A percentile compares a stretch with the other conserved stretches of the same genome.
Conservation (phyloP, 768 basidiomycete species). For the Naganishia onofrii region DNA sequence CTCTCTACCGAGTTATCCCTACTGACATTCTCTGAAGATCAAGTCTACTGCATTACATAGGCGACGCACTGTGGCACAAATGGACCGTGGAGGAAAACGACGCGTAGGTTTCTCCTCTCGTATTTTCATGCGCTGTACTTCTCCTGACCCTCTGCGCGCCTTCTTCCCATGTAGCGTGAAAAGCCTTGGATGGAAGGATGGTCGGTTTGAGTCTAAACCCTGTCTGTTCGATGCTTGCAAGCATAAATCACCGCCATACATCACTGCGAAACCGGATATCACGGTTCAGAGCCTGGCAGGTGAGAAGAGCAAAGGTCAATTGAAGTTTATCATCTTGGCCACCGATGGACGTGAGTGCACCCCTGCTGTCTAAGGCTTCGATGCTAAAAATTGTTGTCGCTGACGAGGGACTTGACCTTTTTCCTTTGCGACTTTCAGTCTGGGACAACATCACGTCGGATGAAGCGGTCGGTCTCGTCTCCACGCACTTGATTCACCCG, state of each 20-base stretch:
- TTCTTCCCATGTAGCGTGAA: neutral
- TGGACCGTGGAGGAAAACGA: slow-evolving; percentile 35
- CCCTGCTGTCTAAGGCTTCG: too few relatives aligned
- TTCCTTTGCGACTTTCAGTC: too few relatives aligned
- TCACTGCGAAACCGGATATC: slow-evolving; percentile 48
- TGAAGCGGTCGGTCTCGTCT: slow-evolving; percentile 46
- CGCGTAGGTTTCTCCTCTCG: neutral
- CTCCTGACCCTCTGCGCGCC: too few relatives aligned
- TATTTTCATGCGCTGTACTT: too few relatives aligned
- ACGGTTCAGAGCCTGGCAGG: slow-evolving; percentile 39
- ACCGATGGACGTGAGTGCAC: slow-evolving; percentile 51
- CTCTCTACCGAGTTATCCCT: neutral
- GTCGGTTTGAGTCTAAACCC: neutral
- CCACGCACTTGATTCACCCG: slow-evolving; percentile 41
- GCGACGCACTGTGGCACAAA: slow-evolving; percentile 47
- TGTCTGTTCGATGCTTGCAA: neutral
- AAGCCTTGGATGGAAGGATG: neutral
- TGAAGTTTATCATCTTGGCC: slow-evolving; percentile 48
- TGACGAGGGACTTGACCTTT: too few relatives aligned
- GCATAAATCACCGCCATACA: slow-evolving; percentile 44
- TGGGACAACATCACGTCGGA: slow-evolving; percentile 49
- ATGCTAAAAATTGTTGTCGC: too few relatives aligned
- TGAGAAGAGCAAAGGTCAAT: slow-evolving; percentile 34
- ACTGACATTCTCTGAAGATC: neutral
- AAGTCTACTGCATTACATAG: neutral